Conservation (phyloP, 1,284 basidiomycete genomes). For the Malassezia brasiliensis region DNA sequence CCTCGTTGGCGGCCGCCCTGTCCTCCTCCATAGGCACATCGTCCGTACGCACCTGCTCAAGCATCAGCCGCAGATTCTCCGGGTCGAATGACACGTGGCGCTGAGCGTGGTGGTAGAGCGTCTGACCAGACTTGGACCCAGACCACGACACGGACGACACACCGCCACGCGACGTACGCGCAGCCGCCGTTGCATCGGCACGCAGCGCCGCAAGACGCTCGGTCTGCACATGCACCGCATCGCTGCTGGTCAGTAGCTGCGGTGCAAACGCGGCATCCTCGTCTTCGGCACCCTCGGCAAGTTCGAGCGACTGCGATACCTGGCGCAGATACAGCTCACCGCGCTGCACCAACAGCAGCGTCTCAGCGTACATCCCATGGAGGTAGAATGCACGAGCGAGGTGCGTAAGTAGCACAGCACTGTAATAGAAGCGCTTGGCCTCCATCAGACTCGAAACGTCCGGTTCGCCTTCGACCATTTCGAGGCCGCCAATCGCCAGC, state of each 20-base stretch:
- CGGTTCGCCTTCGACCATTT: conserved; percentile 41
- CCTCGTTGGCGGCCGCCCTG: not conserved
- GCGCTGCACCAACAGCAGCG: conserved; percentile 37
- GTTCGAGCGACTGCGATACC: conserved; percentile 32
- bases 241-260: conserved; percentile 2
- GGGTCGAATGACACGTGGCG: conserved; percentile 44
- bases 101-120: conserved; percentile 31
- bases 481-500: conserved; percentile 32
- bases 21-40: conserved; percentile 11
- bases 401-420: conserved; percentile 32
- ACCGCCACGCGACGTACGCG: not conserved
- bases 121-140: conserved; percentile 32
- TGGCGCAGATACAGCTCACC: conserved; percentile 41
- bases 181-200: not conserved
- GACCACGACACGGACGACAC: conserved; percentile 14
- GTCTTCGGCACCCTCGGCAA: conserved; percentile 40
- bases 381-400: conserved; percentile 36
- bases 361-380: conserved; percentile 26
- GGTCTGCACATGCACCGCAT: not conserved
- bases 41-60: conserved; percentile 16
- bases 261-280: conserved; percentile 34
- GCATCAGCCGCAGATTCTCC: conserved; percentile 25
- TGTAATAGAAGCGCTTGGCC: conserved; percentile 42
- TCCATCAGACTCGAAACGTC: conserved; percentile 43
- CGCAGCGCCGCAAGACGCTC: conserved; percentile 20